phyloP scores from a whole-genome alignment of 139 green algal genomes.

The Chlamydomonas applanata region DNA sequence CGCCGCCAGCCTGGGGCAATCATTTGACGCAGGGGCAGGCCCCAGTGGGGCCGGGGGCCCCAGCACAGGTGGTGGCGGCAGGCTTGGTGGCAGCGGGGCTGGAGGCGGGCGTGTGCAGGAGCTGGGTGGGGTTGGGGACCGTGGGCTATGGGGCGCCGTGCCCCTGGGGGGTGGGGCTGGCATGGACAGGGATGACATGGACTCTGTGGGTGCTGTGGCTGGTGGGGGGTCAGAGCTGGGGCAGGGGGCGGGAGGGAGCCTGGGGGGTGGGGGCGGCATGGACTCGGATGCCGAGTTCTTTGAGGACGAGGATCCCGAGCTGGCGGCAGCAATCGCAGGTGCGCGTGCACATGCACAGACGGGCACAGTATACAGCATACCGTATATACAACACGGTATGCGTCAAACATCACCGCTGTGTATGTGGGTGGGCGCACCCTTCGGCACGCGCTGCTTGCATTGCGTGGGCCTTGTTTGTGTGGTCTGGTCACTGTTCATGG shows the following conservation, averaged over 20 bases:
- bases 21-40: not conserved
- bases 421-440: no score
- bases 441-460: no score
- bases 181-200: not conserved
- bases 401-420: no score
- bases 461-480: no score
- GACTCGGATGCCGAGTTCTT: not conserved
- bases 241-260: not conserved
- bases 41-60: not conserved
- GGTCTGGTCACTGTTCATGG: no score
- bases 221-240: not conserved
- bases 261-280: not conserved
- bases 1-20: conserved; percentile 50
- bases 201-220: not conserved
- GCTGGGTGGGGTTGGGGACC: not conserved
- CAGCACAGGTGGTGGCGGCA: no score
- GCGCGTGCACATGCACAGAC: no score
- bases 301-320: conserved; percentile 53
- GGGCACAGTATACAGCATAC: no score
- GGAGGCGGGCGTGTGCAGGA: conserved; percentile 7
- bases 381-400: no score
- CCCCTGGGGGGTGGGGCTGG: not conserved
- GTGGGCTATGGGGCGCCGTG: not conserved
- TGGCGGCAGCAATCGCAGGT: conserved; percentile 57
- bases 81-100: conserved; percentile 4